Base-by-base conservation (phyloP, 495 filamentous ascomycete genomes). In the Bacidia rubella region DNA sequence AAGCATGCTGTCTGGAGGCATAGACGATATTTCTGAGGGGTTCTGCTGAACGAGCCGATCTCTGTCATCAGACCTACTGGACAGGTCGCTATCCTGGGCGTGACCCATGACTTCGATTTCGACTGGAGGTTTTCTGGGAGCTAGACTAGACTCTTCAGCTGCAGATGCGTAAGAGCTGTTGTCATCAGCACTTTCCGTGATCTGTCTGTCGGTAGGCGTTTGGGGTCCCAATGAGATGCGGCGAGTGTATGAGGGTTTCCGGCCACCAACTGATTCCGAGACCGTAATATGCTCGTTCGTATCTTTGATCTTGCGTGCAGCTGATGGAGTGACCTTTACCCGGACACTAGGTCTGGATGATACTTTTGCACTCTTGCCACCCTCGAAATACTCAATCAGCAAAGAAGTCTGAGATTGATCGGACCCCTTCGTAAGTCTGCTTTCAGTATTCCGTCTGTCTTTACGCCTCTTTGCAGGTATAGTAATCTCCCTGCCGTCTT, bases 361-460 rank as follows among this genome's bases (percentile, higher is more conserved):
- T 50, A 71, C 71, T 58, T 78, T 74, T 27, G 69, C 62, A 51
- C 71, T 70, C 66, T 92, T 95, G 48, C 86, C 83, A 58, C 80
- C 87, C 68, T 95, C 90, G 63, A 96, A 99, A 66, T 96, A 96
- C 68, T 99, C 92, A 63, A 99, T 99, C 63, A 99, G 73, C 47
- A 99, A 76, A 47, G 87, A 94, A 39, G 92, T 95, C 66, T 93
- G 89, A 45, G 86, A 92, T 51, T 80, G 74, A 35, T 76, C 70
- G 21, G 72, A 64, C 51, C 74, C 67, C 52, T 60, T 68, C 57
- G 74, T 70, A 58, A 72, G 64, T 54, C 72, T 74, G 57, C 73
- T 71, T 50, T 70, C 68, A 46, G 67, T 65, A 60, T 74, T 74
- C 46, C 69, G 66, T 47, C 70, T 68, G 56, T 64, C 57, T 38